Conservation (phyloP, 140 eudicot genomes). For the Erigeron philadelphicus region DNA sequence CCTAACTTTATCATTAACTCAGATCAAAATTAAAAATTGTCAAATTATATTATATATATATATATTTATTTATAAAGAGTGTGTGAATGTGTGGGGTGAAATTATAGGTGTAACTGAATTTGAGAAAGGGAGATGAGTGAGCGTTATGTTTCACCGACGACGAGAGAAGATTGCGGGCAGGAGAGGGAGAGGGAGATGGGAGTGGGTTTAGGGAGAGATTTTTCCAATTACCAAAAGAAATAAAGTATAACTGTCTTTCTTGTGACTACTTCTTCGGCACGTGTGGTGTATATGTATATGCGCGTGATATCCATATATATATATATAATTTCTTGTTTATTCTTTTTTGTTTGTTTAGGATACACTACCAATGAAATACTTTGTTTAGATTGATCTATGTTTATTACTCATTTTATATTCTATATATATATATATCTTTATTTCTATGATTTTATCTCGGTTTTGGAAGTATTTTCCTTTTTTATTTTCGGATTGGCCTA, state of each 20-base stretch:
- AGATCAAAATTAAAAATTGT: conserved; percentile 19
- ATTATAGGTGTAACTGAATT: conserved; percentile 17
- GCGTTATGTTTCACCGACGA: conserved; percentile 52
- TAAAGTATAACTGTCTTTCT: conserved; percentile 43
- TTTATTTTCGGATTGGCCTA: no score
- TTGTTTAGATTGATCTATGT: not conserved
- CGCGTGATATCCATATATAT: conserved; percentile 16
- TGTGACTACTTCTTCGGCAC: not conserved
- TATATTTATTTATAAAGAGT: not conserved
- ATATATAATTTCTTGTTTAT: not conserved
- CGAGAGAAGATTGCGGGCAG: conserved; percentile 28
- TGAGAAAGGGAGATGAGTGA: conserved; percentile 35
- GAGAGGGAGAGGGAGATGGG: conserved; percentile 10
- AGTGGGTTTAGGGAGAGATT: conserved; percentile 40
- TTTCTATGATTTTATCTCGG: no score
- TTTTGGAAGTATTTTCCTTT: no score
- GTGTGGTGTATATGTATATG: conserved; percentile 20
- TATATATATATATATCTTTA: no score
- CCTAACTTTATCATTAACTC: conserved; percentile 20
- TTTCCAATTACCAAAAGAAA: conserved; percentile 16
- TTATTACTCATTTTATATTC: no score
- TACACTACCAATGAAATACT: not conserved
- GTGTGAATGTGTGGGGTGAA: not conserved
- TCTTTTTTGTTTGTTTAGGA: not conserved
- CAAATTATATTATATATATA: no score